Base-by-base conservation (phyloP, 371 early-diverging fungal species). In the Mucor saturninus region DNA sequence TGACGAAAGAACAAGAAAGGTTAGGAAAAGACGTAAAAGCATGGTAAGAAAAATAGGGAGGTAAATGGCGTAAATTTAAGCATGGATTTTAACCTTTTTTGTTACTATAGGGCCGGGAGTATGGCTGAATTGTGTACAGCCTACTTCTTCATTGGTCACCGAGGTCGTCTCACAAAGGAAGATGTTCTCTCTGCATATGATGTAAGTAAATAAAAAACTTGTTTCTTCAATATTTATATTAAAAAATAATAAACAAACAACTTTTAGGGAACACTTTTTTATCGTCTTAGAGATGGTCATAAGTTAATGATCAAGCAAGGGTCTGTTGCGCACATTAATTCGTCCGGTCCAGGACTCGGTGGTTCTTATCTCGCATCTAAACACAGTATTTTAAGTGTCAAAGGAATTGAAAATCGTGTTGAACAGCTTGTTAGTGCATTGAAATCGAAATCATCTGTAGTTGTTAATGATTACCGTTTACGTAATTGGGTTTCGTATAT, bases 71-170 rank as follows among this genome's bases (percentile, higher is more conserved):
- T 7, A 8, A 28, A 14, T 39, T 50, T 40, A 15, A 29, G 37
- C 13, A 37, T 54, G 35, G 8, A 35, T 55, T 39, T 35, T 56
- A 21, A 21, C 21, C 21, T 21, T 21, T 21, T 21, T 21, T 21
- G 21, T 21, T 21, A 21, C 4, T 43, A 3, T 61, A 77, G 77
- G 74, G 42, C 62, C 15, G 50, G 39, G 4, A 51, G 65, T 13
- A 37, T 72, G 31, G 28, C 72, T n/a, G 71, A 75, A 39, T 69
- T 73, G 59, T 40, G 62, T 42, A 64, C 70, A 9, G 56, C 67
- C 8, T 79, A 79, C 46, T 65, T 79, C n/a, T 66, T 79, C 54
- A 67, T 72, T 9, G 79, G 79, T 5, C 67, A 76, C 35, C 49
- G 52, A 14, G 79, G 76, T 2, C 32, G 49, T 49, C 35, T 79